Evolutionary conservation across 2,329 filamentous ascomycete genomes (phyloP).

Genomic region (Escovopsis sp.): DNA sequence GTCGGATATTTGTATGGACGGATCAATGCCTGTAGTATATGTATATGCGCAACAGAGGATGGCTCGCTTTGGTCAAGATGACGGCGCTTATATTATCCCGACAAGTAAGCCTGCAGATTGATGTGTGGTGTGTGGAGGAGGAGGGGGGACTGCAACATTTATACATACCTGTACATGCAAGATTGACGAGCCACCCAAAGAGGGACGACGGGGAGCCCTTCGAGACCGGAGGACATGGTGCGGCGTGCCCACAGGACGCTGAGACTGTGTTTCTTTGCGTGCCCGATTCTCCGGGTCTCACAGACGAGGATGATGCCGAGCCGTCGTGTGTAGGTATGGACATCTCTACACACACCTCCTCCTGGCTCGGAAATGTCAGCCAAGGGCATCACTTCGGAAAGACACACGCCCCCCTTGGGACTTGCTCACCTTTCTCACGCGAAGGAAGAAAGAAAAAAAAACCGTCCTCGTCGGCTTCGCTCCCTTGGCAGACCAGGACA

Average conservation of each 20-base stretch:
- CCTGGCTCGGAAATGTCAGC: too few species aligned
- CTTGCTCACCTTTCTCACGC: too few species aligned
- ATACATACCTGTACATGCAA: constrained; percentile 4
- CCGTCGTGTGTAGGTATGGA: background rate
- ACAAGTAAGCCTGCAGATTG: background rate
- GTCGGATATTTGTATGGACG: background rate
- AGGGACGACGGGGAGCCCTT: too few species aligned
- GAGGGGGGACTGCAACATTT: too few species aligned
- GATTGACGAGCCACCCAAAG: constrained; percentile 1
- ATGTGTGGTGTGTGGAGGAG: background rate
- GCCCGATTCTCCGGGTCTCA: constrained; percentile 6
- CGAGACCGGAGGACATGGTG: too few species aligned
- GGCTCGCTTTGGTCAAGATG: too few species aligned
- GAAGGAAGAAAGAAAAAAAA: too few species aligned
- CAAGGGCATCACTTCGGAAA: too few species aligned
- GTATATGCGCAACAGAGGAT: background rate
- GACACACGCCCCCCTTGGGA: too few species aligned
- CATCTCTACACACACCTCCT: too few species aligned
- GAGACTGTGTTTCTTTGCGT: constrained; percentile 1
- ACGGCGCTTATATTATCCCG: background rate
- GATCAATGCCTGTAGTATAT: background rate
- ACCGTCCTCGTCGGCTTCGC: too few species aligned
- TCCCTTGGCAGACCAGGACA: too few species aligned
- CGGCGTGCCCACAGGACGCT: background rate
- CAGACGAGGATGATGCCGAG: constrained; percentile 5